Base-by-base conservation (phyloP, 257 asterid species). In the Cordia subcordata region DNA sequence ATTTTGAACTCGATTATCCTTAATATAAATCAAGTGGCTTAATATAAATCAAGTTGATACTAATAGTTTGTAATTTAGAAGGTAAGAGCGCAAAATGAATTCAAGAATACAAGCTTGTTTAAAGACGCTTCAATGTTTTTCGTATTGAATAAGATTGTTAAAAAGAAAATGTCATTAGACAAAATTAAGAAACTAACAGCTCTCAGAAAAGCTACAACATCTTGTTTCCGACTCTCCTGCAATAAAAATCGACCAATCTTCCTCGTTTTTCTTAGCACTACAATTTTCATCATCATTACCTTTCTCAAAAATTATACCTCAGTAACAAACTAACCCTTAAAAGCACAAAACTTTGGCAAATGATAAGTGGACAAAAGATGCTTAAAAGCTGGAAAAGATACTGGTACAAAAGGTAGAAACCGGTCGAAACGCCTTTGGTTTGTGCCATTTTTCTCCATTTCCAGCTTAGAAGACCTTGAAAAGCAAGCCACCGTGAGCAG, bases 401-500 rank as follows among this genome's bases (percentile, higher is more conserved):
- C 17, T 13, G 55, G 49, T 16, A 18, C 62, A 27, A 55, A n/a
- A 14, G 27, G 23, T 42, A 10, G 16, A 52, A 53, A 38, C 13
- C 3, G 16, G 19, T 42, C 20, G 3, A 20, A 16, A 45, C 33
- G 8, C 13, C 65, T n/a, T 27, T 20, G 17, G 17, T 18, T 38
- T 56, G 18, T 45, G 12, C 35, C 0, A 54, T 4, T 13, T 23
- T 18, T 38, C 18, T 49, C 53, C 50, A 21, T 39, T 42, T 20
- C 60, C 8, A 60, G 13, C 57, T 52, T 57, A 56, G 37, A 57
- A 69, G 69, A 77, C 60, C 77, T 74, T 77, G 63, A 74, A 77
- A 35, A 77, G 77, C 52, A 77, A 59, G 46, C 80, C 80, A 1
- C 83, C 83, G 6, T 77, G 83, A 42, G 80, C 61, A 35, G 83